phyloP scores from a whole-genome alignment of 2,329 filamentous ascomycete genomes.

The Tolypocladium tundrense region DNA sequence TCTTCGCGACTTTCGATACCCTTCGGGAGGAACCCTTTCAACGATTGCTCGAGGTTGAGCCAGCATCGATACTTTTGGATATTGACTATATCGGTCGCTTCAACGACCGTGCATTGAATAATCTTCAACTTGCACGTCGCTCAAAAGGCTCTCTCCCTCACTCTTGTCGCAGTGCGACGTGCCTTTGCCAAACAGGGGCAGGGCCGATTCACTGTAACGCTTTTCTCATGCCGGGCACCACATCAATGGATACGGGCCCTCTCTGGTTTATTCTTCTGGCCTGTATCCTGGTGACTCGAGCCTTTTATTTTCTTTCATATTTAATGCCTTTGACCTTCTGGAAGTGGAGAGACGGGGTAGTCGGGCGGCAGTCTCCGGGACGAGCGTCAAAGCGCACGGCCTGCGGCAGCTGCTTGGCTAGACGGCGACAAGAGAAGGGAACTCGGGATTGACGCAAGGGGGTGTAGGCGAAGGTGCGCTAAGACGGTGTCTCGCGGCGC shows the following conservation, averaged over 20 bases:
- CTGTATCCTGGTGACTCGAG: slow-evolving; percentile 1
- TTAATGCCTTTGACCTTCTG: neutral
- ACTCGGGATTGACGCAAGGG: neutral
- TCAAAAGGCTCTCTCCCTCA: neutral
- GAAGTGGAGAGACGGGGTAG: neutral
- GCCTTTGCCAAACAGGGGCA: neutral
- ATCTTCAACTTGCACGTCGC: neutral
- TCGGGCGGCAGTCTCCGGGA: neutral
- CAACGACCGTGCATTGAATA: neutral
- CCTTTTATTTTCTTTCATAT: slow-evolving; percentile 1
- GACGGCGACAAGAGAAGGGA: neutral
- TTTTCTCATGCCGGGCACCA: neutral
- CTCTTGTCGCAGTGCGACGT: neutral
- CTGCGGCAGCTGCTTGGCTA: neutral
- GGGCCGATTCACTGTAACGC: neutral
- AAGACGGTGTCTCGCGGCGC: neutral
- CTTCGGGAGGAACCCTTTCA: slow-evolving; percentile 15
- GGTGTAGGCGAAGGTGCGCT: neutral
- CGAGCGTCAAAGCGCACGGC: neutral
- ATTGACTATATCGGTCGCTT: neutral
- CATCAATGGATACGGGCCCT: neutral
- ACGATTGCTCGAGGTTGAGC: slow-evolving; percentile 1
- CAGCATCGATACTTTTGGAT: neutral
- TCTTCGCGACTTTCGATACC: slow-evolving; percentile 19
- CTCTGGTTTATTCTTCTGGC: slow-evolving; percentile 1